phyloP scores from a whole-genome alignment of 2,329 filamentous ascomycete species.

The Pezicula rhizophila region DNA sequence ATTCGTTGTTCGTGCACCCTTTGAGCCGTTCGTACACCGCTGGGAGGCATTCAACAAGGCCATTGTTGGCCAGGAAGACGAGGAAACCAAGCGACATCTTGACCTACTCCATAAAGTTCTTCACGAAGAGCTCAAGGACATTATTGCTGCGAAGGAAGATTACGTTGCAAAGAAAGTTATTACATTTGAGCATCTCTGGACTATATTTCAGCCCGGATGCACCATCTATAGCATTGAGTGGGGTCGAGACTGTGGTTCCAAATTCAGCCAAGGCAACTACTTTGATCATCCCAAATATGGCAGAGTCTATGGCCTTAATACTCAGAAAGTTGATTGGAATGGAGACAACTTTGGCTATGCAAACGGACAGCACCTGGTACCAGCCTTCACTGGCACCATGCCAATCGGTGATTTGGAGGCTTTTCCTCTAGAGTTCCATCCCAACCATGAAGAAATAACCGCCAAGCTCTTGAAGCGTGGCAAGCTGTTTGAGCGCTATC shows the following conservation, averaged over 20 bases:
- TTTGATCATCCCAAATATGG: constrained; percentile 28
- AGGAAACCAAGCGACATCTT: constrained; percentile 39
- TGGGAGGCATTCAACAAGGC: constrained; percentile 45
- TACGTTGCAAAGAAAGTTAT: constrained; percentile 47
- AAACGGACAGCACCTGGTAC: constrained; percentile 30
- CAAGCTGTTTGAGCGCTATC: constrained; percentile 37
- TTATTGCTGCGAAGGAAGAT: constrained; percentile 44
- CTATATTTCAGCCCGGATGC: constrained; percentile 44
- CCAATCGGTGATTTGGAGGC: constrained; percentile 37
- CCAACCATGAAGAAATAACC: constrained; percentile 30
- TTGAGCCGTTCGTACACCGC: constrained; percentile 59
- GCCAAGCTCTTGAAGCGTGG: constrained; percentile 34
- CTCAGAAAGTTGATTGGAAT: constrained; percentile 41
- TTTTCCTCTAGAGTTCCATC: constrained; percentile 40
- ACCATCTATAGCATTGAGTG: constrained; percentile 34
- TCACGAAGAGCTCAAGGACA: constrained; percentile 43
- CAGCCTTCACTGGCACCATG: constrained; percentile 37
- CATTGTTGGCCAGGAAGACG: constrained; percentile 35
- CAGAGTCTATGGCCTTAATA: constrained; percentile 32
- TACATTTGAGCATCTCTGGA: constrained; percentile 46
- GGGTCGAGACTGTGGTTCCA: constrained; percentile 34
- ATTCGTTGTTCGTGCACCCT: constrained; percentile 54
- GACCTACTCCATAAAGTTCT: constrained; percentile 41
- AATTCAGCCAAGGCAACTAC: constrained; percentile 30
- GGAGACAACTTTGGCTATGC: constrained; percentile 40